These are phyloP conservation scores for Gnomoniopsis smithogilvyi DNA, from an alignment of 2,329 filamentous ascomycete genomes.

Conservation along the genomic window DNA sequence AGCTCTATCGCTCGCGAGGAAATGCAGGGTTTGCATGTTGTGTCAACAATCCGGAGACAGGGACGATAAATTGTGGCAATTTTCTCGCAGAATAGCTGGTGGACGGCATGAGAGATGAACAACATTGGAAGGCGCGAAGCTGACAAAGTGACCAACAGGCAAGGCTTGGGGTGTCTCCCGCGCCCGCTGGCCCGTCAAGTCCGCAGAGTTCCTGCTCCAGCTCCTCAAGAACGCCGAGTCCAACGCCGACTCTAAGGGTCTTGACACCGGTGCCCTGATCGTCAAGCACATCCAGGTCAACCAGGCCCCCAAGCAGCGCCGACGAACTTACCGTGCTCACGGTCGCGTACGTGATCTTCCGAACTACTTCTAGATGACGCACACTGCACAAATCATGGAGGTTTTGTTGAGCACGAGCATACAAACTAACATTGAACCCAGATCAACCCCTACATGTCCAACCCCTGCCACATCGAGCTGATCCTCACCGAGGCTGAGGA, in stretches of 20 bases:
- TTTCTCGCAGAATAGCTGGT: background rate
- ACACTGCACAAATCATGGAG: background rate
- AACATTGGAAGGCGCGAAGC: background rate
- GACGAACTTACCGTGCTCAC: constrained; percentile 99
- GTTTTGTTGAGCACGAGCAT: background rate
- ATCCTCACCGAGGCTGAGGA: constrained; percentile 98
- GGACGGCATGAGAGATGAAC: background rate
- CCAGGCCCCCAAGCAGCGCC: constrained; percentile 99
- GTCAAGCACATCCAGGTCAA: constrained; percentile 99
- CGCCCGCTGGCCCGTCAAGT: constrained; percentile 99
- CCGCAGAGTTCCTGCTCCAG: constrained; percentile 93
- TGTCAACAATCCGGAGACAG: background rate
- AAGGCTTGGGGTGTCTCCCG: constrained; percentile 98
- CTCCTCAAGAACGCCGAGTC: constrained; percentile 97
- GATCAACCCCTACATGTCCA: constrained; percentile 99
- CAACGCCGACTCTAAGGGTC: constrained; percentile 95
- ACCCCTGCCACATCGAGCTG: constrained; percentile 99
- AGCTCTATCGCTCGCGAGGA: background rate
- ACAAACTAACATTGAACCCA: constrained; percentile 37
- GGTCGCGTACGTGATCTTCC: constrained; percentile 78
- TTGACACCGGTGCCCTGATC: constrained; percentile 94
- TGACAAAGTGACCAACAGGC: constrained; percentile 52
- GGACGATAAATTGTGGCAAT: background rate
- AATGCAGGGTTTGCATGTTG: background rate
- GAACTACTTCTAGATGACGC: background rate